Base-by-base conservation (phyloP, 768 basidiomycete genomes). In the Cystobasidium ongulense region DNA sequence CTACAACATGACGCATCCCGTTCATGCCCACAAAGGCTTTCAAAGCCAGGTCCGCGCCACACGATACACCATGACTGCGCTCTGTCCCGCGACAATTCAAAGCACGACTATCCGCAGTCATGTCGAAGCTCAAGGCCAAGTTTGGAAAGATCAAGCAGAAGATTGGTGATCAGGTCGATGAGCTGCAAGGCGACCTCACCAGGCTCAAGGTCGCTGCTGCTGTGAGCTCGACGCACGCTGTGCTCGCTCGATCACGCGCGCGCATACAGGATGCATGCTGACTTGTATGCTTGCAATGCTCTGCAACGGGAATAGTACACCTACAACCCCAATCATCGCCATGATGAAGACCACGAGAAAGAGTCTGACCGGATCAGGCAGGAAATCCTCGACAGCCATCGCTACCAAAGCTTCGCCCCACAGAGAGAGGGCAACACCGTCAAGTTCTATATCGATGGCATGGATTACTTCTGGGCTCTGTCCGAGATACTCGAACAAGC, bases 381-480 rank as follows among this genome's bases (percentile, higher is more conserved):
- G 1, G 84, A 87, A 80, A 96, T 97, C 79, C 87, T 88, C 70
- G 85, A 85, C 0, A 81, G 84, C 15, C 96, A 99, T 82, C 86
- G 94, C 33, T 98, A 91, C 81, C 79, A 86, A 27, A 90, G 89
- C 76, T 99, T 98, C 81, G 92, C 94, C 0, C 83, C 81, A 7
- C 84, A 90, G 80, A 83, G 92, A 39, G 78, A 83, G 1, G 84
- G 86, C 13, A 93, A 93, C 79, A 82, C 84, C 38, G 88, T 90
- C 53, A 97, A 96, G 82, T 97, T 91, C 90, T 89, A 72, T 29
- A 83, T 81, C 29, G 94, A 95, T 77, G 95, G 95, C 0, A 91
- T 96, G 72, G 94, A 98, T 82, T 98, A 95, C 81, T 90, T 97
- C 86, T 97, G 89, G 86, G 94, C 95, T 0, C 80, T 96, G 39